A percentile compares a stretch with the other conserved stretches of the same genome.
Evolutionary conservation across 2,329 filamentous ascomycete genomes (phyloP).

Genomic region (Pseudocercospora crystallina): DNA sequence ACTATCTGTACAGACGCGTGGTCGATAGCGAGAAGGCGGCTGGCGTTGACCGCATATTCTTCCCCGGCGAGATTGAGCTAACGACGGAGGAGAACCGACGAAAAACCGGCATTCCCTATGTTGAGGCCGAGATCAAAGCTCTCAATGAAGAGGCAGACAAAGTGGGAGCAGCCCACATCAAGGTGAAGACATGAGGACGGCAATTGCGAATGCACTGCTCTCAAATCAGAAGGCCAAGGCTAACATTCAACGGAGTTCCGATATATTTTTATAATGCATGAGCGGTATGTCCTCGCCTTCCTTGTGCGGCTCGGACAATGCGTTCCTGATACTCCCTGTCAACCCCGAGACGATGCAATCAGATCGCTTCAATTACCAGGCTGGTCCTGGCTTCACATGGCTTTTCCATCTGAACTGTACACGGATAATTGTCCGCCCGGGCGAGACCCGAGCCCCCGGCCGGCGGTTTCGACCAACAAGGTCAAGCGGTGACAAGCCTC

Average conservation of each 20-base stretch:
- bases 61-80: constrained; percentile 59
- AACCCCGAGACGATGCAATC: neutral
- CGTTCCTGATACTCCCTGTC: neutral
- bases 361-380: neutral
- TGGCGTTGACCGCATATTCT: constrained; percentile 57
- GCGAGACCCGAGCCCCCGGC: no score
- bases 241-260: no score
- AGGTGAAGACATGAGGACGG: neutral
- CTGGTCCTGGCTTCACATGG: no score
- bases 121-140: constrained; percentile 48
- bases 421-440: no score
- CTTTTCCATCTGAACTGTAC: no score
- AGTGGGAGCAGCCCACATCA: constrained; percentile 36
- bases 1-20: constrained; percentile 58
- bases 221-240: no score
- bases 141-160: constrained; percentile 52
- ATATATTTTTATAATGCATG: no score
- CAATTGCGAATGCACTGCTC: no score
- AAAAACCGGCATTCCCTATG: constrained; percentile 50
- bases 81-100: constrained; percentile 45
- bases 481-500: no score
- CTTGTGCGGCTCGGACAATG: no score
- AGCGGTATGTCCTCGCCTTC: no score
- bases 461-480: no score
- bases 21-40: constrained; percentile 53